Evolutionary conservation across 345 rosid species (phyloP), one percentile per base, ranked within the genome.

Genomic region (Citrus glauca): DNA sequence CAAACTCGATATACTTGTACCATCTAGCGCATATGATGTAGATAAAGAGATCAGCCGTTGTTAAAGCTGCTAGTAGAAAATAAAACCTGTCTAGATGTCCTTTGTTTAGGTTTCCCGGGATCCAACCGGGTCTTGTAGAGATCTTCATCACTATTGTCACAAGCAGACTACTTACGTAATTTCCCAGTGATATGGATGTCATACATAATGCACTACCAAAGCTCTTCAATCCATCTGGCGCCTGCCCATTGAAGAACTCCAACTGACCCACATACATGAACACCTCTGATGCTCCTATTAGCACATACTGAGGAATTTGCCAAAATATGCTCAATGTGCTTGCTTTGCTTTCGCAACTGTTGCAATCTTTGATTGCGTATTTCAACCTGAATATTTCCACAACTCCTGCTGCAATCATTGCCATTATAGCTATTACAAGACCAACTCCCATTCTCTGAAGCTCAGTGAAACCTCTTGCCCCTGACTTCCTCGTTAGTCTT

Each of bases 251-350:
- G 77, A 96, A 96, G 86, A 96, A 96, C 84, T 96, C 99, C 2
- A 96, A 82, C 72, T 96, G 99, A 28, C 98, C 98, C 14, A 94
- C 97, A 35, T 94, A 96, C 99, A 96, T 94, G 84, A 96, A 96
- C 30, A 96, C 98, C 85, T 96, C 99, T 1, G 98, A 96, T n/a
- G 97, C 98, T 82, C 98, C 98, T 16, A 94, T 90, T 24, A 96
- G 84, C 69, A 82, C 92, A 74, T 96, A 96, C 72, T 96, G 99
- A 37, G 99, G 99, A 22, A 92, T 81, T 83, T 96, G 99, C 99
- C 99, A 94, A 78, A 96, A 91, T 73, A 94, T 91, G 87, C 98
- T 94, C 77, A 96, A 71, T 1, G 93, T 75, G 85, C 98, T 94
- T 0, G 98, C 80, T 45, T 45, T 45, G 37, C 81, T 84, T 71